Conservation (phyloP, 108 stramenopile species). For the Cyclotella distinguenda region DNA sequence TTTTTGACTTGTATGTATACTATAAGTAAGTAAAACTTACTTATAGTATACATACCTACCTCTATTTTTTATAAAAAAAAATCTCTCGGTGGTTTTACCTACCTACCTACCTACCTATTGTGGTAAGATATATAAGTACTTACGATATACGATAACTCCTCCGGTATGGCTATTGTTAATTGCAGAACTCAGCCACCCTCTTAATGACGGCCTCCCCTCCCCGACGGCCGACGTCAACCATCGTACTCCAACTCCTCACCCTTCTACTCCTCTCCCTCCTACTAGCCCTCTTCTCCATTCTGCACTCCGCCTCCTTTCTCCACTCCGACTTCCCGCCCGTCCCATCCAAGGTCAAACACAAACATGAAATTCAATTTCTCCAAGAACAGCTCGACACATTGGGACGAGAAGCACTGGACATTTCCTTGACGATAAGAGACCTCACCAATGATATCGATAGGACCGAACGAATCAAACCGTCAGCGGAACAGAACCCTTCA, state of each 20-base stretch:
- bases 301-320: neutral
- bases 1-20: no score
- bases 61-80: no score
- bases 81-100: no score
- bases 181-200: no score
- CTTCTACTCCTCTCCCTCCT: neutral
- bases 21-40: no score
- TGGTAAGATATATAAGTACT: no score
- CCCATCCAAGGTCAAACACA: neutral
- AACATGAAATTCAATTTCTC: neutral
- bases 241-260: slow-evolving; percentile 7
- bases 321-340: neutral
- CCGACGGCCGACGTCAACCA: neutral
- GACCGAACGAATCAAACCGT: neutral
- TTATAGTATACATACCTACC: no score
- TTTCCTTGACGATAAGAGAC: no score
- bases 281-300: neutral
- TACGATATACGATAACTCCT: no score
- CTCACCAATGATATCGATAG: no score
- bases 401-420: neutral
- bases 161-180: no score
- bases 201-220: neutral
- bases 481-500: neutral
- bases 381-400: neutral
- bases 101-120: no score